Evolutionary conservation across 1,139 yeast genomes (phyloP).

Genomic region (Debaryomycetaceae sp.): DNA sequence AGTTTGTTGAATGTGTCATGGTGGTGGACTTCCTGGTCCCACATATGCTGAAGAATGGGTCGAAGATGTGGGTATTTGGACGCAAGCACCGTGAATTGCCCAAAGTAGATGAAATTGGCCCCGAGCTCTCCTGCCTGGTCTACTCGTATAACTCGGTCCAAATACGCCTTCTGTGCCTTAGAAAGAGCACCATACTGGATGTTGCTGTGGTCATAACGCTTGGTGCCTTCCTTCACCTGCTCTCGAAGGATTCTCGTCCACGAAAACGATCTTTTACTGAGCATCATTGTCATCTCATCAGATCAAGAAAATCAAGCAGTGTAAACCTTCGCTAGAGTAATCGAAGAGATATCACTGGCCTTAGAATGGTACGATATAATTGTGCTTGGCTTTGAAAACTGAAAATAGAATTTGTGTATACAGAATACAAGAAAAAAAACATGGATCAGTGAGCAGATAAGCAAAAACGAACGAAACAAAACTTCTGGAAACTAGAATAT

Average conservation of each 20-base stretch:
- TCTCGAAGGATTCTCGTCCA: not conserved
- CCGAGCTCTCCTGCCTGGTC: slow-evolving; percentile 99
- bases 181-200: slow-evolving; percentile 43
- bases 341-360: too few relatives aligned
- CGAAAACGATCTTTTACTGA: not conserved
- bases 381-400: not conserved
- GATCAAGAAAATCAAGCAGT: too few relatives aligned
- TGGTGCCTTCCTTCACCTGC: slow-evolving; percentile 9
- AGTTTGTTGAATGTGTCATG: slow-evolving; percentile 77
- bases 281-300: not conserved
- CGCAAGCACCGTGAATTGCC: slow-evolving; percentile 78
- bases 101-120: slow-evolving; percentile 88
- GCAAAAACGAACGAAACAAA: not conserved
- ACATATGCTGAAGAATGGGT: slow-evolving; percentile 85
- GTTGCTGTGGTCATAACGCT: slow-evolving; percentile 19
- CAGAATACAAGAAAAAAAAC: not conserved
- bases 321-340: too few relatives aligned
- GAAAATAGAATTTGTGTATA: too few relatives aligned
- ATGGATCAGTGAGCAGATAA: not conserved
- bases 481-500: not conserved
- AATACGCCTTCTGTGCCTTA: slow-evolving; percentile 62
- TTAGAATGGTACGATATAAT: not conserved
- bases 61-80: slow-evolving; percentile 66
- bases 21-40: slow-evolving; percentile 96
- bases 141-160: slow-evolving; percentile 78